These are phyloP conservation scores for Talaromyces wortmannii DNA, from an alignment of 495 filamentous ascomycete genomes.

Conservation along the genomic window DNA sequence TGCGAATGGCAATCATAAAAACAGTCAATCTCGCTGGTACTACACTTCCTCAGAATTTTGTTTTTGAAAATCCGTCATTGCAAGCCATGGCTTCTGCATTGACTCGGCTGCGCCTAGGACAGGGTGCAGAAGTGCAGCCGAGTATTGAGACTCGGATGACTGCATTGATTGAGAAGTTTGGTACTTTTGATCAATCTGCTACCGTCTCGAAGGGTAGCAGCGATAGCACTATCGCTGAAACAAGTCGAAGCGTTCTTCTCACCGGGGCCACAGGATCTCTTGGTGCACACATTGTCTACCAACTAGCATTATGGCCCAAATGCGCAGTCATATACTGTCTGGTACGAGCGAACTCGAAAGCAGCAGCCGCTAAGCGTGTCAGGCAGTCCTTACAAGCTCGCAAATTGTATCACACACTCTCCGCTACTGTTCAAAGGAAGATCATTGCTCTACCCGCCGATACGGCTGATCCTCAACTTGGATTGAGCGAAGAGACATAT, in stretches of 20 bases:
- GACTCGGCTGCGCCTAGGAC: slow-evolving; percentile 14
- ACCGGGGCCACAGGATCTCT: slow-evolving; percentile 20
- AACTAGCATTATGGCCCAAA: slow-evolving; percentile 11
- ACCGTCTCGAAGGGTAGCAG: slow-evolving; percentile 12
- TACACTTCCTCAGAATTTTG: slow-evolving; percentile 35
- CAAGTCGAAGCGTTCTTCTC: slow-evolving; percentile 20
- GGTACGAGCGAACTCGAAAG: slow-evolving; percentile 39
- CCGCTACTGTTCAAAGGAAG: slow-evolving; percentile 18
- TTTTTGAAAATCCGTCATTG: slow-evolving; percentile 39
- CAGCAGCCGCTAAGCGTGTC: slow-evolving; percentile 43
- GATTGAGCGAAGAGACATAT: slow-evolving; percentile 30
- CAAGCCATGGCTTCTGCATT: slow-evolving; percentile 23
- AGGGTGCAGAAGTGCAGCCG: slow-evolving; percentile 12
- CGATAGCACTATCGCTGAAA: too few species aligned
- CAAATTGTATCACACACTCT: slow-evolving; percentile 17
- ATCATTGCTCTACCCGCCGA: slow-evolving; percentile 31
- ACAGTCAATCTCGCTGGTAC: slow-evolving; percentile 22
- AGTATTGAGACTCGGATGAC: slow-evolving; percentile 21
- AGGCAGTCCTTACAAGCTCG: slow-evolving; percentile 34
- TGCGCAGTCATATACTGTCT: slow-evolving; percentile 46
- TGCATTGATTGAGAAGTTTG: slow-evolving; percentile 32
- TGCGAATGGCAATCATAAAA: slow-evolving; percentile 33
- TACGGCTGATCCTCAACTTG: slow-evolving; percentile 32
- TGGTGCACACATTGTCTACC: slow-evolving; percentile 14
- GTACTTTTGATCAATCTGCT: slow-evolving; percentile 26